Evolutionary conservation across 2,329 filamentous ascomycete species (phyloP).

Genomic region (Trichoderma endophyticum): DNA sequence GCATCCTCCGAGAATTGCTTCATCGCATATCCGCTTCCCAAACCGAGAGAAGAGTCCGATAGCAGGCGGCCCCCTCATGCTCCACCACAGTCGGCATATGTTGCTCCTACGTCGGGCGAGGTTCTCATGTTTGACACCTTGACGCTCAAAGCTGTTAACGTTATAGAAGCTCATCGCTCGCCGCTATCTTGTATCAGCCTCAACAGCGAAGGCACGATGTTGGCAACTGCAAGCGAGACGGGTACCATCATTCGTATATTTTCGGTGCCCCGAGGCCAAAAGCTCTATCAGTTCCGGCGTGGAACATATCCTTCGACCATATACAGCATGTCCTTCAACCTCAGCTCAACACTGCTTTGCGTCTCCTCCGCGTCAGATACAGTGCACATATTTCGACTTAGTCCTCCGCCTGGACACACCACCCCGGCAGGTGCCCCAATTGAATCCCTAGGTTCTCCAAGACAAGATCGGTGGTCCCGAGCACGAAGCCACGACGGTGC

Average conservation of each 20-base stretch:
- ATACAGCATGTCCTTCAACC: conserved; percentile 98
- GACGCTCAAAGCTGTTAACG: conserved; percentile 87
- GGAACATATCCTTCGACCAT: conserved; percentile 95
- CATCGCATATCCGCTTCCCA: conserved; percentile 87
- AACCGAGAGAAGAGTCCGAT: conserved; percentile 59
- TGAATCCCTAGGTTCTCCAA: conserved; percentile 40
- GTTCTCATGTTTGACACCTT: conserved; percentile 90
- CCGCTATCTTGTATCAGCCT: conserved; percentile 86
- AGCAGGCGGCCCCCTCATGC: conserved; percentile 72
- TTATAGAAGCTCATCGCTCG: conserved; percentile 91
- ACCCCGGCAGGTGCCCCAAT: conserved; percentile 37
- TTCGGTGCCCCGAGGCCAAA: conserved; percentile 83
- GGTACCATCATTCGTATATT: conserved; percentile 97
- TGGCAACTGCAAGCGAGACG: conserved; percentile 95
- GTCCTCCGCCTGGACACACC: conserved; percentile 42
- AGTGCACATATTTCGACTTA: conserved; percentile 89
- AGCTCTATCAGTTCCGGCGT: conserved; percentile 92
- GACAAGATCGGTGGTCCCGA: conserved; percentile 52
- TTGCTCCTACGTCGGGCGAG: conserved; percentile 82
- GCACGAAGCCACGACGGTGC: conserved; percentile 50
- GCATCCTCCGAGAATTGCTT: conserved; percentile 95
- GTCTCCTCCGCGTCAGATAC: conserved; percentile 96
- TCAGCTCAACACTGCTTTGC: conserved; percentile 85
- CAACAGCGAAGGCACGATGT: conserved; percentile 85
- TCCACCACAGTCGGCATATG: conserved; percentile 73